Conservation (phyloP, 345 rosid genomes). For the Salix dunnii region DNA sequence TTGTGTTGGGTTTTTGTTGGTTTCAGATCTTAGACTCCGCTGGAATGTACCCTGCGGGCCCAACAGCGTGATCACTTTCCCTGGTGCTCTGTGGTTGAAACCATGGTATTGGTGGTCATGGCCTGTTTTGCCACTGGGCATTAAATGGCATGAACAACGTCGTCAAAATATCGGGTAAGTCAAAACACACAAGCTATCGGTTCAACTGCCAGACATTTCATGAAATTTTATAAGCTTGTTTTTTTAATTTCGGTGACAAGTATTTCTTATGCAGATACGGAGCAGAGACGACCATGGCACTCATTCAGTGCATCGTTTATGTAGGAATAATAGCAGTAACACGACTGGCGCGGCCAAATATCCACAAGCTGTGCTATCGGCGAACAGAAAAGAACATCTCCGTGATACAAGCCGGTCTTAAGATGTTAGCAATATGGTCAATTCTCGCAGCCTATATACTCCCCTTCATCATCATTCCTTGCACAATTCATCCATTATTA, state of each 20-base stretch:
- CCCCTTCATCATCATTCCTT: constrained; percentile 76
- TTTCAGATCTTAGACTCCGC: constrained; percentile 67
- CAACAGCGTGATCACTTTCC: constrained; percentile 90
- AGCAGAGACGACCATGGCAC: constrained; percentile 64
- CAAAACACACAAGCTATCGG: background rate
- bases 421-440: constrained; percentile 59
- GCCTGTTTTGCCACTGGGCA: constrained; percentile 89
- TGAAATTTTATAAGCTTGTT: background rate
- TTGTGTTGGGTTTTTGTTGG: background rate
- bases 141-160: constrained; percentile 81
- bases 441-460: constrained; percentile 66
- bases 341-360: constrained; percentile 57
- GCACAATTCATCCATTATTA: constrained; percentile 70
- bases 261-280: constrained; percentile 44
- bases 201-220: background rate
- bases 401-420: constrained; percentile 51
- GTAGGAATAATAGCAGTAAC: constrained; percentile 59
- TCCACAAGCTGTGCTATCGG: constrained; percentile 78
- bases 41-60: constrained; percentile 98
- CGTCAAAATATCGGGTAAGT: constrained; percentile 65
- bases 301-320: constrained; percentile 59
- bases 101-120: constrained; percentile 99
- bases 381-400: constrained; percentile 51
- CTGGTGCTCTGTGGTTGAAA: constrained; percentile 90
- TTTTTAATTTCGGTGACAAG: background rate